phyloP scores from a whole-genome alignment of 257 asterid genomes.

The Nicotiana attenuata region DNA sequence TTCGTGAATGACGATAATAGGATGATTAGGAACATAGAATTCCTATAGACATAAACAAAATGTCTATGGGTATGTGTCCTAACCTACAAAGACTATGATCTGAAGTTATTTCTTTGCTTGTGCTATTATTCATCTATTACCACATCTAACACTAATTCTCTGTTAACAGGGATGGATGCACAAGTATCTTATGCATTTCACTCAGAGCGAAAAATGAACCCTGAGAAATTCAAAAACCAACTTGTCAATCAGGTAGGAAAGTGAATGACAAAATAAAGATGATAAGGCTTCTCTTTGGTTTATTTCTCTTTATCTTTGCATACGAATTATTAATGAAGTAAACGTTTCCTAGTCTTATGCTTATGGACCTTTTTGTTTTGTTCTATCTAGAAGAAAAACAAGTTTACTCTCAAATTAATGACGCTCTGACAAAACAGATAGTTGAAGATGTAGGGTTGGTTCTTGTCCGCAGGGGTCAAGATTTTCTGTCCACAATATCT shows the following conservation, averaged over 20 bases:
- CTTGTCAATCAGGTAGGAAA: slow-evolving; percentile 69
- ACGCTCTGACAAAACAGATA: neutral
- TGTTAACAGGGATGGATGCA: slow-evolving; percentile 84
- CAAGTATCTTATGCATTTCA: slow-evolving; percentile 94
- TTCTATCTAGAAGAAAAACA: neutral
- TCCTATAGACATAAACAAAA: neutral
- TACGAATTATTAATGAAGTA: neutral
- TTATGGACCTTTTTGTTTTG: neutral
- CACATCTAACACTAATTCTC: neutral
- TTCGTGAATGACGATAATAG: neutral
- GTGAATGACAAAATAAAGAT: neutral
- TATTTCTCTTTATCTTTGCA: neutral
- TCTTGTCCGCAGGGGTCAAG: neutral
- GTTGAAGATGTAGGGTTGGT: neutral
- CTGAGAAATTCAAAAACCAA: slow-evolving; percentile 92
- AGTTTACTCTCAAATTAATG: neutral
- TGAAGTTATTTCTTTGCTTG: slow-evolving; percentile 3
- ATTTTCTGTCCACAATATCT: neutral
- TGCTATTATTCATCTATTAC: neutral
- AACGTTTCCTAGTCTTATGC: neutral
- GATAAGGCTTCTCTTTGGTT: neutral
- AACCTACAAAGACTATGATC: neutral
- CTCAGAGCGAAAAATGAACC: slow-evolving; percentile 75
- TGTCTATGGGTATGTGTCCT: neutral
- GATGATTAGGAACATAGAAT: neutral